Evolutionary conservation across 2,329 filamentous ascomycete species (phyloP), one percentile per base, ranked within the genome.

Genomic region (Coccinonectria pachysandricola): DNA sequence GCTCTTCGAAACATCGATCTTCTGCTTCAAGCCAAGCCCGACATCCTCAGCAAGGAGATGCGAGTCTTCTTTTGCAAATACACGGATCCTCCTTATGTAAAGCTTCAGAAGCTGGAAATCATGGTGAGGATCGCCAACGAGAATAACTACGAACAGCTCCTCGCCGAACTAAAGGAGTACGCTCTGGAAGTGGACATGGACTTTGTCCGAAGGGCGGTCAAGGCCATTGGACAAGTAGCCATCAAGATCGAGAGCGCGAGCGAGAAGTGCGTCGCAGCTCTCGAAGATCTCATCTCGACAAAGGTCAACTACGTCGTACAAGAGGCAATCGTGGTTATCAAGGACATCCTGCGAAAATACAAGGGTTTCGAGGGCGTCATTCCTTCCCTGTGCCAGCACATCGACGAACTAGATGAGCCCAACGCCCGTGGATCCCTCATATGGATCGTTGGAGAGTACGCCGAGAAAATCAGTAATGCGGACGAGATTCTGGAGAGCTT

Each of bases 21-120:
- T 17, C 68, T 98, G 5, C 68, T 98, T 14, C 91, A 98, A 56
- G 91, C 92, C 43, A 88, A 95, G 55, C 86, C 91, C 8, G 87
- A 94, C 42, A 95, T 98, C 30, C 68, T 98, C 7, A 93, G 84
- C 66, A 96, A 96, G 56, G 91, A 98, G 56, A 75, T 98, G 48
- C 76, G 91, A 22, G 91, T 98, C 7, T 98, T 98, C 63, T 98
- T 98, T 63, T 98, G 91, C 78, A 98, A 98, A 61, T 98, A 98
- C 64, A 96, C 96, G 52, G 91, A 98, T 45, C 88, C 91, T 2
- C 86, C 86, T 12, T 98, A 98, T 53, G 78, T 98, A 46, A 98
- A 98, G 57, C 75, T 98, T 34, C 82, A 94, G 52, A 98, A 98
- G 53, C 72, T 98, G 25, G 91, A 98, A 53, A 96, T 96, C 37